Evolutionary conservation across 768 basidiomycete species (phyloP).

Genomic region (Boletus fagicola): DNA sequence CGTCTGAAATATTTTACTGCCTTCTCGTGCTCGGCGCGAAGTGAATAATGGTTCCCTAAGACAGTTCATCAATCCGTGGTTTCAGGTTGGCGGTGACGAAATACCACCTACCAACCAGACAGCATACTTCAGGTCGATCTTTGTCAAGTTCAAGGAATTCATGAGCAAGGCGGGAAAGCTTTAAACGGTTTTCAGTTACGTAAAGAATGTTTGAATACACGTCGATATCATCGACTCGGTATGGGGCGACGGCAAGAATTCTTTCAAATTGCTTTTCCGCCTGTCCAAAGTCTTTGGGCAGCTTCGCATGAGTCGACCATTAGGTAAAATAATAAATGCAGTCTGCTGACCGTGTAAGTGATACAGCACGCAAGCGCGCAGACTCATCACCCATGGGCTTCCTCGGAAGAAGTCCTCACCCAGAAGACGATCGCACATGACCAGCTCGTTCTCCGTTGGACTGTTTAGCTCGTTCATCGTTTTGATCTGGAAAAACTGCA

Average conservation of each 20-base stretch:
- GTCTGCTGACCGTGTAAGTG: slow-evolving; percentile 75
- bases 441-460: slow-evolving; percentile 82
- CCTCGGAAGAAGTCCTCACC: slow-evolving; percentile 70
- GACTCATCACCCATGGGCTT: slow-evolving; percentile 83
- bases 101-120: slow-evolving; percentile 74
- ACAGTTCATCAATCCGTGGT: background rate
- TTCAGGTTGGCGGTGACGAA: background rate
- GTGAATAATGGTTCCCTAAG: slow-evolving; percentile 94
- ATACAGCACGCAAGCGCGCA: slow-evolving; percentile 84
- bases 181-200: slow-evolving; percentile 85
- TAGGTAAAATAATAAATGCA: background rate
- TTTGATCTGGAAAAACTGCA: slow-evolving; percentile 81
- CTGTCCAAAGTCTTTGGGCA: slow-evolving; percentile 71
- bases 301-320: slow-evolving; percentile 6
- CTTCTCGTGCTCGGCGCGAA: slow-evolving; percentile 91
- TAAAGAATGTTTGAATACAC: slow-evolving; percentile 96
- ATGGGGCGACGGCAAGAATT: slow-evolving; percentile 78
- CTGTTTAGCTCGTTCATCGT: slow-evolving; percentile 87
- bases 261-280: slow-evolving; percentile 85
- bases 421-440: slow-evolving; percentile 76
- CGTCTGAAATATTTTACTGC: slow-evolving; percentile 94
- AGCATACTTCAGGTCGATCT: slow-evolving; percentile 95
- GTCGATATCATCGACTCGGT: slow-evolving; percentile 92
- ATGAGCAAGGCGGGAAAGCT: slow-evolving; percentile 88
- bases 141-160: slow-evolving; percentile 87